A percentile compares a stretch with the other conserved stretches of the same genome.
Evolutionary conservation across 2,329 filamentous ascomycete species (phyloP).

Genomic region (Alternaria consortialis): DNA sequence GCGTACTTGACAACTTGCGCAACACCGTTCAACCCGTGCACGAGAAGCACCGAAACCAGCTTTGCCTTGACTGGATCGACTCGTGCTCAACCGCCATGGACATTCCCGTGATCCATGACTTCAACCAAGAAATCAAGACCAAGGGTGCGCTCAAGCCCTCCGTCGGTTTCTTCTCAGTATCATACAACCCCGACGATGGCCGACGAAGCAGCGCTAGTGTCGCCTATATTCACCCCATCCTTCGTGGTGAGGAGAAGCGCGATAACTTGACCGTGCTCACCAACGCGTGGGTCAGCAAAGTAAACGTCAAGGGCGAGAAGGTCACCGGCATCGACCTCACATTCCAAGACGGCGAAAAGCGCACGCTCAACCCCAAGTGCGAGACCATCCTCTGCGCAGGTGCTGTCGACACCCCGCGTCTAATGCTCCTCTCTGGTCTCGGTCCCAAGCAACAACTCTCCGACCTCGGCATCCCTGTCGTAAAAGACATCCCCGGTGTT

Average conservation of each 20-base stretch:
- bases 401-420: constrained; percentile 80
- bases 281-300: constrained; percentile 84
- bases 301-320: constrained; percentile 74
- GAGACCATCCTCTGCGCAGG: constrained; percentile 85
- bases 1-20: constrained; percentile 81
- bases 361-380: constrained; percentile 67
- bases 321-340: constrained; percentile 79
- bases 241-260: constrained; percentile 81
- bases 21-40: constrained; percentile 93
- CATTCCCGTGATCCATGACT: constrained; percentile 84
- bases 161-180: constrained; percentile 89
- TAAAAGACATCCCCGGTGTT: constrained; percentile 68
- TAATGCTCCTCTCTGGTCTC: constrained; percentile 64
- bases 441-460: constrained; percentile 59
- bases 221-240: constrained; percentile 91
- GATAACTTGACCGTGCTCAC: constrained; percentile 87
- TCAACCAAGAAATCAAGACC: constrained; percentile 82
- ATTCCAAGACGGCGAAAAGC: constrained; percentile 66
- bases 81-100: constrained; percentile 80
- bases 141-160: constrained; percentile 77
- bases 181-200: constrained; percentile 90
- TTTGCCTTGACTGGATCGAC: constrained; percentile 89
- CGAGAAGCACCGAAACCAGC: constrained; percentile 83
- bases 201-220: constrained; percentile 85
- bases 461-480: constrained; percentile 61